phyloP scores from a whole-genome alignment of 306 rosid genomes.

The Rosa lucieae region DNA sequence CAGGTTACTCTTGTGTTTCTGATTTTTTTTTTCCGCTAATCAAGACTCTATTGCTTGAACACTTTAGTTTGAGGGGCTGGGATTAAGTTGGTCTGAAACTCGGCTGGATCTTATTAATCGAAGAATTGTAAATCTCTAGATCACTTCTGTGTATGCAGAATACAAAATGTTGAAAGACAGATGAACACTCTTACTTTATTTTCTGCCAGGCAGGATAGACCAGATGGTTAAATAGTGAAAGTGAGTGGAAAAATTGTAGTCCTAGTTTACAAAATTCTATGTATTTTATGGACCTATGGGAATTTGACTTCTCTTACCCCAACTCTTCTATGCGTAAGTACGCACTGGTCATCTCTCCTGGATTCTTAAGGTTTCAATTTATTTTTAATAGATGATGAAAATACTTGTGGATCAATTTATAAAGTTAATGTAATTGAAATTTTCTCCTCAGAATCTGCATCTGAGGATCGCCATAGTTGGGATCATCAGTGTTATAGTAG shows the following conservation, averaged over 20 bases:
- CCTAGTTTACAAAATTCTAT: background rate
- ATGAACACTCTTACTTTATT: background rate
- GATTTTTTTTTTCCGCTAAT: background rate
- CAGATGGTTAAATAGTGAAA: conserved; percentile 1
- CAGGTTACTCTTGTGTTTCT: background rate
- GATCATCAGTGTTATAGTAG: conserved; percentile 56
- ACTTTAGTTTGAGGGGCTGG: background rate
- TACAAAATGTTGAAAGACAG: background rate
- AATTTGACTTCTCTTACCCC: background rate
- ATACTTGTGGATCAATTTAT: conserved; percentile 18
- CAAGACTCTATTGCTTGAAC: background rate
- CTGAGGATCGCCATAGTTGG: conserved; percentile 54
- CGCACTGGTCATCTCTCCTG: conserved; percentile 16
- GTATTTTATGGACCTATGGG: conserved; percentile 8
- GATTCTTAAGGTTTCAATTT: conserved; percentile 18
- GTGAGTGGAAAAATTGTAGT: background rate
- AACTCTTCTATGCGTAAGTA: conserved; percentile 13
- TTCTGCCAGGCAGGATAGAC: background rate
- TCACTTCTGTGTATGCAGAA: background rate
- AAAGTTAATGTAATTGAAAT: conserved; percentile 20
- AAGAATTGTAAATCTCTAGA: background rate
- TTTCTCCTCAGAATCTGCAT: conserved; percentile 47
- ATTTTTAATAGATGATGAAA: background rate
- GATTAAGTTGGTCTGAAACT: conserved; percentile 4
- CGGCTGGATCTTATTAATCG: background rate